Base-by-base conservation (phyloP, 169 alveolate genomes). In the Babesia divergens region DNA sequence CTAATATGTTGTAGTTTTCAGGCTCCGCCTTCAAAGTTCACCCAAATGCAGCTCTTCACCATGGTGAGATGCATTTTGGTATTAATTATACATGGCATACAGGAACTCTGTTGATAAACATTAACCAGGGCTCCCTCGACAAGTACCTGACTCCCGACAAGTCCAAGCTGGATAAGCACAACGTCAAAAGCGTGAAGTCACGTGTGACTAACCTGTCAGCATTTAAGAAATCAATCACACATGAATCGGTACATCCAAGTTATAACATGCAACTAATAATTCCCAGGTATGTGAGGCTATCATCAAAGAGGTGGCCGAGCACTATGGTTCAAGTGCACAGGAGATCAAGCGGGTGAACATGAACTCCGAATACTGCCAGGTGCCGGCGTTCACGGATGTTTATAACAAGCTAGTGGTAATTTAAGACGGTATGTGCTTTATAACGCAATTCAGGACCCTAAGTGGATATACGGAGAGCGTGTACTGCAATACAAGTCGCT, bases 21-120 rank as follows among this genome's bases (percentile, higher is more conserved):
- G 98, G 98, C 8, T 88, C 97, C 18, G 98, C 98, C 14, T 94
- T 92, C 75, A 92, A 94, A 70, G 68, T 91, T n/a, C 65, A 85
- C 24, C 82, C 67, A 16, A 84, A 87, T 49, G 94, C 90, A 26
- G 74, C 95, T 2, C 74, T 94, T n/a, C 98, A 94, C 64, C 98
- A 94, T 77, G 98, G 98, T 18, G 90, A 93, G 5, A 86, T 93
- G 90, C 62, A 79, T 31, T 47, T 84, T 18, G 70, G 72, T 49
- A 68, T 77, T 18, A 60, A 64, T 34, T 37, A 50, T 40, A 47
- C 55, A 13, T 65, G 64, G 18, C 29, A 65, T 1, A 2, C 24
- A 77, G 98, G 98, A 1, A 94, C 98, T 0, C 87, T 94, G 92
- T 71, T 92, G 34, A 51, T 92, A 14, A 80, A 92, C 65, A 66